Evolutionary conservation across 305 asterid species (phyloP).

Genomic region (Solanum aculeatissimum): DNA sequence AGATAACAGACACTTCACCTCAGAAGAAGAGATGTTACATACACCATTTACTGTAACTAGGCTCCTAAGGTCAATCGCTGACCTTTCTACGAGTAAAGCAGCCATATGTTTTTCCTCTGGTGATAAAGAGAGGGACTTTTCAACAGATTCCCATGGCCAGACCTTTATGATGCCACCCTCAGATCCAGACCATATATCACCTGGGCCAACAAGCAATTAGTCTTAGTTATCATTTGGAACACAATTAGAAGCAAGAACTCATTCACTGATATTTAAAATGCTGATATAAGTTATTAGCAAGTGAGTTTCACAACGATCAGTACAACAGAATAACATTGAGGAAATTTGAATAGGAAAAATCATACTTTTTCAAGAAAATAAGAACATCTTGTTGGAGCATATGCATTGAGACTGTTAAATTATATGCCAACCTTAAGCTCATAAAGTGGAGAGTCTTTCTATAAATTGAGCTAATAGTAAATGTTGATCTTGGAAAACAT

Average conservation of each 20-base stretch:
- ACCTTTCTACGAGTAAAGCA: slow-evolving; percentile 76
- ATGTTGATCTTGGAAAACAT: neutral
- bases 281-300: neutral
- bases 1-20: slow-evolving; percentile 63
- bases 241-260: neutral
- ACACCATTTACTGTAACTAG: slow-evolving; percentile 81
- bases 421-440: neutral
- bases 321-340: neutral
- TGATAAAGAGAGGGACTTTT: slow-evolving; percentile 69
- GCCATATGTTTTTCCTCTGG: slow-evolving; percentile 91
- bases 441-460: neutral
- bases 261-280: neutral
- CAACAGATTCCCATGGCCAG: slow-evolving; percentile 94
- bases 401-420: neutral
- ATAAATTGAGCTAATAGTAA: neutral
- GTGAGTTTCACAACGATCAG: neutral
- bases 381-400: neutral
- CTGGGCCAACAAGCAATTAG: slow-evolving; percentile 17
- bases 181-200: slow-evolving; percentile 93
- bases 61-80: slow-evolving; percentile 66
- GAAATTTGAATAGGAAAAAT: neutral
- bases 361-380: neutral
- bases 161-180: slow-evolving; percentile 68
- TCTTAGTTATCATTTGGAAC: neutral
- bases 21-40: slow-evolving; percentile 73